Evolutionary conservation across 495 filamentous ascomycete species (phyloP).

Genomic region (Aspergillus campestris): DNA sequence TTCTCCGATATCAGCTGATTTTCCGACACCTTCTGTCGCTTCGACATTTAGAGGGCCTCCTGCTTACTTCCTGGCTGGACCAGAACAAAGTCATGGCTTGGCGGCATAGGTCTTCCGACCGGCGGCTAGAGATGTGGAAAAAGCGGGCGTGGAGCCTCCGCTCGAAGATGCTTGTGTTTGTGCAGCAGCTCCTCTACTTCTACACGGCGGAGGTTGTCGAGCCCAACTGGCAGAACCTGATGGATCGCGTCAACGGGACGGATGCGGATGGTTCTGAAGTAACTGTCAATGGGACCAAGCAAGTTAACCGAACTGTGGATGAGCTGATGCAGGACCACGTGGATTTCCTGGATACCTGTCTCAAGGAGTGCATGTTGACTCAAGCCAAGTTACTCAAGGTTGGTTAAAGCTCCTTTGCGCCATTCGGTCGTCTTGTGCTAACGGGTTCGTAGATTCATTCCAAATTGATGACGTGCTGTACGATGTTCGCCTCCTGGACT

Average conservation of each 20-base stretch:
- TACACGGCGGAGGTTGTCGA: constrained; percentile 96
- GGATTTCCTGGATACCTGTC: constrained; percentile 92
- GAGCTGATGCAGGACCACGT: constrained; percentile 99
- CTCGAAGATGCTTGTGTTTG: constrained; percentile 90
- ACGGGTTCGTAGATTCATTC: constrained; percentile 68
- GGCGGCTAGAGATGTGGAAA: constrained; percentile 83
- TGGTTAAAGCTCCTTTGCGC: constrained; percentile 16
- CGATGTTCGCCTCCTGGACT: constrained; percentile 83
- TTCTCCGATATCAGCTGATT: constrained; percentile 89
- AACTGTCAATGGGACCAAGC: constrained; percentile 36
- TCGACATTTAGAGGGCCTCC: constrained; percentile 76
- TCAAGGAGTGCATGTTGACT: constrained; percentile 98
- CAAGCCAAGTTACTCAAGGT: constrained; percentile 90
- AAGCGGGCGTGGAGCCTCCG: constrained; percentile 83
- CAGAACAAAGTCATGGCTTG: constrained; percentile 79
- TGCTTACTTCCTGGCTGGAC: constrained; percentile 80
- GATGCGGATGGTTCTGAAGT: constrained; percentile 46
- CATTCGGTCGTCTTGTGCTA: constrained; percentile 11
- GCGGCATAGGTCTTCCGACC: constrained; percentile 68
- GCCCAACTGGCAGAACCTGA: constrained; percentile 90
- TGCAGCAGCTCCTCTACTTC: constrained; percentile 93
- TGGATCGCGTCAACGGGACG: constrained; percentile 66
- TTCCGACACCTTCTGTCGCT: constrained; percentile 88
- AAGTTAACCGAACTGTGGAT: constrained; percentile 79
- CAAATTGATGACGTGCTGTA: constrained; percentile 87